Conservation (phyloP, 1,284 basidiomycete genomes). For the Fomitopsis schrenkii region DNA sequence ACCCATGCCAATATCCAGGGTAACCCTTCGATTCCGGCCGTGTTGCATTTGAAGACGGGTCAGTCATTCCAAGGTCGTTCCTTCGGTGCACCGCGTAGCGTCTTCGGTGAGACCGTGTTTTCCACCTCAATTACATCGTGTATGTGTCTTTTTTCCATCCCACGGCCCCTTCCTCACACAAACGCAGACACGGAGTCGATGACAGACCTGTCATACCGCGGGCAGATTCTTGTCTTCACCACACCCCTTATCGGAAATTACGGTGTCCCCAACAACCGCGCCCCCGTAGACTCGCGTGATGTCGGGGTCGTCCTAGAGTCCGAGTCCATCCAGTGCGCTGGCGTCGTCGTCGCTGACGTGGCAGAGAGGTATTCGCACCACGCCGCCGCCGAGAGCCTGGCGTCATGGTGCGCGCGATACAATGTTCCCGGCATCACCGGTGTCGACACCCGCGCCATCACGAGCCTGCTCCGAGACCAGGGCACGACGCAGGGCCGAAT, state of each 20-base stretch:
- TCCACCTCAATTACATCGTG: constrained; percentile 98
- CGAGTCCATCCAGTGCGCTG: constrained; percentile 85
- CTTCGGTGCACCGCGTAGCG: constrained; percentile 87
- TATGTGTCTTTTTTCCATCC: constrained; percentile 33
- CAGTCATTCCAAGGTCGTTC: constrained; percentile 87
- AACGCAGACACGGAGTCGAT: constrained; percentile 92
- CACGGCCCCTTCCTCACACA: constrained; percentile 9
- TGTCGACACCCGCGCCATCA: constrained; percentile 97
- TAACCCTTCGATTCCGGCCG: constrained; percentile 58
- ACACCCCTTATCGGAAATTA: constrained; percentile 99
- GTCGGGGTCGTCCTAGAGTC: constrained; percentile 93
- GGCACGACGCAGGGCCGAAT: constrained; percentile 95
- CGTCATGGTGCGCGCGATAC: constrained; percentile 91
- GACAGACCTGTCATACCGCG: constrained; percentile 98
- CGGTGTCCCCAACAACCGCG: constrained; percentile 85
- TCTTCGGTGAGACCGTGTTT: constrained; percentile 97
- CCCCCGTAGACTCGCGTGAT: constrained; percentile 74
- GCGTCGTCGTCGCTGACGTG: constrained; percentile 91
- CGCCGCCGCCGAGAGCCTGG: constrained; percentile 88
- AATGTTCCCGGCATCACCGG: constrained; percentile 93
- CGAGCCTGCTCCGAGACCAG: constrained; percentile 90
- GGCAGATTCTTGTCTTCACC: constrained; percentile 98
- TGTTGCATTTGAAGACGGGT: constrained; percentile 91
- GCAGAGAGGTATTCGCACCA: constrained; percentile 96
- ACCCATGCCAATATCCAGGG: constrained; percentile 49